Conservation (phyloP, 495 filamentous ascomycete species). For the Mytilinidion resinicola region DNA sequence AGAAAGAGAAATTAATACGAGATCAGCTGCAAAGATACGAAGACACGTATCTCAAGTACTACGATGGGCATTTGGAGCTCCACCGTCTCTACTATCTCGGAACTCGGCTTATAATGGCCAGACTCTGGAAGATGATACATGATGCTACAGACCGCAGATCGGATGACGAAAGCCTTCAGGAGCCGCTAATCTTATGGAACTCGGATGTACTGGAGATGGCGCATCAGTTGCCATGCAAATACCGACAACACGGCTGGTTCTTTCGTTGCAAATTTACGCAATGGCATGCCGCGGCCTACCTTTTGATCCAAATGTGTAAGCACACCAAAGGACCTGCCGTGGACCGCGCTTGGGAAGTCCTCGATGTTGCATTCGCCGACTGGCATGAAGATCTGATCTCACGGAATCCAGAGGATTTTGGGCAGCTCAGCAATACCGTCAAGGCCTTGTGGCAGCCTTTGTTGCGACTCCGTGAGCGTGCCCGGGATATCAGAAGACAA, state of each 20-base stretch:
- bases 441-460: conserved; percentile 6
- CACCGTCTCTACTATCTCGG: conserved; percentile 4
- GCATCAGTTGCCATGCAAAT: conserved; percentile 9
- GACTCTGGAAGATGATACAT: conserved; percentile 10
- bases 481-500: conserved; percentile 2
- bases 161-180: background rate
- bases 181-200: conserved; percentile 7
- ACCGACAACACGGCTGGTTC: conserved; percentile 12
- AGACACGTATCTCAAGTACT: conserved; percentile 11
- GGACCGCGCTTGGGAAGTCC: conserved; percentile 14
- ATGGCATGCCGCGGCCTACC: conserved; percentile 21
- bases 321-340: conserved; percentile 1
- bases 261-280: conserved; percentile 18
- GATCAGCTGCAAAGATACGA: conserved; percentile 13
- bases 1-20: background rate
- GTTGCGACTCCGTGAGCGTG: conserved; percentile 1
- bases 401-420: background rate
- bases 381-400: background rate
- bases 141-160: background rate
- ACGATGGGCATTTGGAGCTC: background rate
- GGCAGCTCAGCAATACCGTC: background rate
- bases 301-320: conserved; percentile 10
- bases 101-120: conserved; percentile 4
- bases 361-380: conserved; percentile 8
- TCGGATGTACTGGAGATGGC: conserved; percentile 11